phyloP scores from a whole-genome alignment of 768 basidiomycete genomes.

The Mycena chlorophos region DNA sequence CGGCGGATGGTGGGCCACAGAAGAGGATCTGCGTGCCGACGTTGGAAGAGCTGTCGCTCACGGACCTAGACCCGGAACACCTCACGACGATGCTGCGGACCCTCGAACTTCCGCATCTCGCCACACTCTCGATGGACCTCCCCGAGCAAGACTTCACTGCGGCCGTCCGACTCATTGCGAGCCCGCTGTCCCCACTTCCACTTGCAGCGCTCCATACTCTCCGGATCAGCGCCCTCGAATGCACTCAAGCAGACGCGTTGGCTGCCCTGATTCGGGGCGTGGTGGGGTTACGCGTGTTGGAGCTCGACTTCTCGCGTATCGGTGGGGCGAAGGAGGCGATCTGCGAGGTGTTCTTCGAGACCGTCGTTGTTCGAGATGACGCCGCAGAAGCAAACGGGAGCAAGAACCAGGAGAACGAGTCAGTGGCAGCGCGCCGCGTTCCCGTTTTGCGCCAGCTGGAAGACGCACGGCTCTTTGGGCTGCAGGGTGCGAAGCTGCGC shows the following conservation, averaged over 20 bases:
- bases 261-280: conserved; percentile 36
- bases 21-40: conserved; percentile 36
- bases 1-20: conserved; percentile 38
- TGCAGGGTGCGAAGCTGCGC: conserved; percentile 8
- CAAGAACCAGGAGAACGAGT: not conserved
- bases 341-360: conserved; percentile 36
- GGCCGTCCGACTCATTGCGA: conserved; percentile 42
- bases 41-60: conserved; percentile 49
- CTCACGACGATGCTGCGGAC: conserved; percentile 47
- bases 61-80: conserved; percentile 58
- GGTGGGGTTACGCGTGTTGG: conserved; percentile 37
- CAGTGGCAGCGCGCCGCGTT: not conserved
- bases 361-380: conserved; percentile 7
- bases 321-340: conserved; percentile 26
- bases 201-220: conserved; percentile 38
- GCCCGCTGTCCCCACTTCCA: conserved; percentile 25
- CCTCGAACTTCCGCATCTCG: conserved; percentile 46
- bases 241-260: conserved; percentile 36
- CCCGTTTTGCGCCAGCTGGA: conserved; percentile 17
- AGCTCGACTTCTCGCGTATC: conserved; percentile 44
- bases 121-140: conserved; percentile 48
- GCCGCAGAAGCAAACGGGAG: conserved; percentile 2
- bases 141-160: conserved; percentile 56
- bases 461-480: conserved; percentile 20
- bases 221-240: conserved; percentile 44